Percentiles rank a stretch among this genome's conserved stretches.
These are phyloP conservation scores for Tuber borchii DNA, from an alignment of 495 filamentous ascomycete genomes.

Conservation along the genomic window DNA sequence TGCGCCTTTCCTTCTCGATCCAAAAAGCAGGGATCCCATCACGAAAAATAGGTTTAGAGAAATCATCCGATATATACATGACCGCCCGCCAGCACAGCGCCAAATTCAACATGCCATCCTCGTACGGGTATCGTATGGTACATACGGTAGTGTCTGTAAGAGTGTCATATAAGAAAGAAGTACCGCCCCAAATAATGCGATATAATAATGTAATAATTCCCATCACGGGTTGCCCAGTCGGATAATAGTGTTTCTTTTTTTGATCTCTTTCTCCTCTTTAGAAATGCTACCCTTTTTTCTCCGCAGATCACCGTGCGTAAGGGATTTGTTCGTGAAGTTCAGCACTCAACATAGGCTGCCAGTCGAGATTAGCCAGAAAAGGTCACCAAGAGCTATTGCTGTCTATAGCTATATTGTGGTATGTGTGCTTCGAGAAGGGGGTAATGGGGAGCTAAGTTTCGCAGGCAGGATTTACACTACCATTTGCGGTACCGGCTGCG, in stretches of 20 bases:
- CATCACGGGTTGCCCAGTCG: neutral
- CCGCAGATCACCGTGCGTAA: neutral
- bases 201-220: neutral
- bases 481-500: constrained; percentile 31
- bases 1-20: neutral
- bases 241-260: neutral
- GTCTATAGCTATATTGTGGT: constrained; percentile 32
- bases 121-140: neutral
- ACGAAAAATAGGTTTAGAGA: neutral
- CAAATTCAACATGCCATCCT: neutral
- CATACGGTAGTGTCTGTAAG: neutral
- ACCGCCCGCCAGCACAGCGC: neutral
- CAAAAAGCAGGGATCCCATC: neutral
- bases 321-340: neutral
- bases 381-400: constrained; percentile 11
- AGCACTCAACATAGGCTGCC: neutral
- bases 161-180: neutral
- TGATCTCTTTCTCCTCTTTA: neutral
- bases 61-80: neutral
- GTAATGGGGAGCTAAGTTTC: neutral
- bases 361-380: neutral
- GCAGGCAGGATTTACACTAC: constrained; percentile 27
- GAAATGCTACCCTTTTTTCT: neutral
- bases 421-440: neutral
- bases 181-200: neutral